Conservation (phyloP, 345 rosid genomes). For the Salix dunnii region DNA sequence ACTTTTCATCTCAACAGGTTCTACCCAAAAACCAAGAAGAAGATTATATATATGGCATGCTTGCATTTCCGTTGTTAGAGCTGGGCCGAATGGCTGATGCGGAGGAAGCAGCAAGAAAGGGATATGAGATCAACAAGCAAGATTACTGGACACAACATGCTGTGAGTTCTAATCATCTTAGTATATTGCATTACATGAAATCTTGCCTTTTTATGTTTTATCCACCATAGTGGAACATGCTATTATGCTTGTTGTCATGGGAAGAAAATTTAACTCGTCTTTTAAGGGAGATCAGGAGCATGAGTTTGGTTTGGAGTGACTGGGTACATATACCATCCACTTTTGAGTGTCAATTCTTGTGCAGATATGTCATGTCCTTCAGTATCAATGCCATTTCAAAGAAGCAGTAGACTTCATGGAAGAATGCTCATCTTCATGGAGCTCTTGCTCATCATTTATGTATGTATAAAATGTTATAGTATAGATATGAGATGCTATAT, state of each 20-base stretch:
- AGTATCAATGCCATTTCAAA: conserved; percentile 63
- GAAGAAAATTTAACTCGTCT: neutral
- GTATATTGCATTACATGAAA: neutral
- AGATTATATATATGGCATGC: conserved; percentile 70
- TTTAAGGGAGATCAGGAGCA: neutral
- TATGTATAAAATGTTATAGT: conserved; percentile 24
- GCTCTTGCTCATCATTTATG: conserved; percentile 71
- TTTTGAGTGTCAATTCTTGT: conserved; percentile 10
- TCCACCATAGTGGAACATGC: neutral
- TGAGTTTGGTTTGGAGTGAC: neutral
- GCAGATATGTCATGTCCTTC: conserved; percentile 90
- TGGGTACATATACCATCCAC: neutral
- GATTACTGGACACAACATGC: conserved; percentile 89
- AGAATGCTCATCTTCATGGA: conserved; percentile 61
- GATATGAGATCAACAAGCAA: conserved; percentile 58
- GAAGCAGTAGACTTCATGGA: conserved; percentile 92
- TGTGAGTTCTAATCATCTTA: conserved; percentile 42
- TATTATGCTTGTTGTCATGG: neutral
- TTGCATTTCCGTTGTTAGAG: conserved; percentile 84
- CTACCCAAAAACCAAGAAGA: conserved; percentile 58
- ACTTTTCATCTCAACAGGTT: conserved; percentile 43
- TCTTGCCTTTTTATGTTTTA: neutral
- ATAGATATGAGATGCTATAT: neutral
- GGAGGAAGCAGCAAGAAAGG: conserved; percentile 71
- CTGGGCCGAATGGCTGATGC: conserved; percentile 80